Percentiles rank a stretch among this genome's conserved stretches.
Conservation (phyloP, 1,284 basidiomycete genomes). For the Peniophora sp. region DNA sequence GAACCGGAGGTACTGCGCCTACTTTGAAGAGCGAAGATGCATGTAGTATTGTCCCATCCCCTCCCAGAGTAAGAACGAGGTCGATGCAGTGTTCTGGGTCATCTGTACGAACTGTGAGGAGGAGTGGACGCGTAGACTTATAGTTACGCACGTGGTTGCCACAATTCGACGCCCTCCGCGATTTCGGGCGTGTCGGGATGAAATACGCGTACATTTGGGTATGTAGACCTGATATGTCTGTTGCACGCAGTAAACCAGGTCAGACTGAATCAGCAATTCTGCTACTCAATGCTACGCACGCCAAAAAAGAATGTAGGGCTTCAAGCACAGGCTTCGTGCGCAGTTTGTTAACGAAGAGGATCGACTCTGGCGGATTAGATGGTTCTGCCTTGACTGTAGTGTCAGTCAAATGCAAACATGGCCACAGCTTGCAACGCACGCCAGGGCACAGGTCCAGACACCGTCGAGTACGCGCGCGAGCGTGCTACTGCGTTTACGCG, state of each 20-base stretch:
- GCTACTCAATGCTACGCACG: slow-evolving; percentile 31
- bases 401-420: neutral
- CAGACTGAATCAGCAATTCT: neutral
- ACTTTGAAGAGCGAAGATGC: slow-evolving; percentile 87
- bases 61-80: slow-evolving; percentile 87
- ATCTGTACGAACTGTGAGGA: slow-evolving; percentile 22
- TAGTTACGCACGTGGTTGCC: slow-evolving; percentile 44
- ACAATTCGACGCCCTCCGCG: slow-evolving; percentile 55
- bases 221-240: slow-evolving; percentile 57
- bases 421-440: neutral
- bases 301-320: slow-evolving; percentile 63
- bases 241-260: neutral
- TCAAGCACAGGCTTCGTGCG: slow-evolving; percentile 67
- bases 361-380: slow-evolving; percentile 27
- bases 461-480: neutral
- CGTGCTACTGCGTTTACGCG: neutral
- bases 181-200: slow-evolving; percentile 68
- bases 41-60: slow-evolving; percentile 94
- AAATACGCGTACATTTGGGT: slow-evolving; percentile 69
- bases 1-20: slow-evolving; percentile 87
- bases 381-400: slow-evolving; percentile 8
- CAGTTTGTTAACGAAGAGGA: slow-evolving; percentile 71
- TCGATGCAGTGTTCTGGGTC: slow-evolving; percentile 59
- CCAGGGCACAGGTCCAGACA: neutral
- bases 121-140: slow-evolving; percentile 3